Conservation (phyloP, 2,329 filamentous ascomycete genomes). For the Fusarium sp. region DNA sequence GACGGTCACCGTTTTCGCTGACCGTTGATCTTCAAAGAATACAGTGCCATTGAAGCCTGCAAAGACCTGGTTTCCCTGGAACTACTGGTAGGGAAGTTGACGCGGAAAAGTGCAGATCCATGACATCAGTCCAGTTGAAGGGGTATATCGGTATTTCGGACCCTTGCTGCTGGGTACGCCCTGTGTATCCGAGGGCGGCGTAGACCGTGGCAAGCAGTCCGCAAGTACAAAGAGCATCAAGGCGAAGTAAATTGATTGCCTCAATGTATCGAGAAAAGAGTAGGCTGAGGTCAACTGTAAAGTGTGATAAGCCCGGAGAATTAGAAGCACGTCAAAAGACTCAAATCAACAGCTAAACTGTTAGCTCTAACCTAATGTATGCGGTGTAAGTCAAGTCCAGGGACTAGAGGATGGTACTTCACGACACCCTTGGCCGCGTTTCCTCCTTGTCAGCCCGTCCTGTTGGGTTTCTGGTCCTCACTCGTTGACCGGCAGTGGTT, state of each 20-base stretch:
- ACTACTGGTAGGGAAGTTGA: constrained; percentile 24
- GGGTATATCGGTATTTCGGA: constrained; percentile 27
- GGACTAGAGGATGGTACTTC: constrained; percentile 9
- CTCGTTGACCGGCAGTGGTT: constrained; percentile 20
- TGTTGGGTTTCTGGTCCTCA: constrained; percentile 21
- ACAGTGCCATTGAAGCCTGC: constrained; percentile 7
- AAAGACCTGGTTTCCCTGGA: constrained; percentile 16
- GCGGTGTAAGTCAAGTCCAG: constrained; percentile 31
- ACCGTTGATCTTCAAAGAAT: constrained; percentile 17
- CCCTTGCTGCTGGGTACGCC: constrained; percentile 35
- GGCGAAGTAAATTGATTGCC: constrained; percentile 15
- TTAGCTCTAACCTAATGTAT: constrained; percentile 14
- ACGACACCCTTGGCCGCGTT: constrained; percentile 17
- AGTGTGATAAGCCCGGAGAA: constrained; percentile 6
- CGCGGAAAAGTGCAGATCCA: constrained; percentile 49
- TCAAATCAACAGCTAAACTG: constrained; percentile 1
- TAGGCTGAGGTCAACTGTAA: constrained; percentile 31
- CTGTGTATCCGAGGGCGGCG: constrained; percentile 32
- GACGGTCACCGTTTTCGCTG: constrained; percentile 44
- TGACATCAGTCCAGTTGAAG: constrained; percentile 51
- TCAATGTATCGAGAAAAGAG: constrained; percentile 2
- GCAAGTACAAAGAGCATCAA: constrained; percentile 14
- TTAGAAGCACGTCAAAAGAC: constrained; percentile 8
- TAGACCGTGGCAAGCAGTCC: constrained; percentile 25
- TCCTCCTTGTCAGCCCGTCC: constrained; percentile 11